Evolutionary conservation across 352 stramenopile genomes (phyloP), one percentile per base, ranked within the genome.

Genomic region (Globisporangium heterothallicum): DNA sequence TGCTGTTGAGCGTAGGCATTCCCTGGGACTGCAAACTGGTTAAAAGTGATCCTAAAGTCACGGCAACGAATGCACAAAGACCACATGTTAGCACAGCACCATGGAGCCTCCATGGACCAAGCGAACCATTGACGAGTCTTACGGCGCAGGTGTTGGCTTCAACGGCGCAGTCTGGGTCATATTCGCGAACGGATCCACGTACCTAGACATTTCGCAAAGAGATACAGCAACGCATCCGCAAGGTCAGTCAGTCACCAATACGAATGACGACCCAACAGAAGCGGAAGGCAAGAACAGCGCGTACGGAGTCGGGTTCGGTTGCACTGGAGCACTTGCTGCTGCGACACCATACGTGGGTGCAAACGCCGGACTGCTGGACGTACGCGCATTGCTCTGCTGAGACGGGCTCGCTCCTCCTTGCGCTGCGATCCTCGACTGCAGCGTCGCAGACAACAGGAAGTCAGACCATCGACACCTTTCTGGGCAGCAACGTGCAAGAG

Each of bases 111-210:
- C 43, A 14, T 38, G 12, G 12, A 18, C 29, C 26, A 34, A 6
- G 7, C 1, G 8, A 27, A 8, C 12, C 19, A 3, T 19, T 25
- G 8, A 43, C 21, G 22, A 3, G n/a, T 57, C 59, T 48, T 45
- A 79, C 66, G 61, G 44, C 13, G 53, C 57, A 19, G 59, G 47
- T 8, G 46, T 42, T 19, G 76, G 72, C 48, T 84, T 84, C 18
- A 76, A 35, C 21, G 72, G 61, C n/a, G 60, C 52, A 6, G 74
- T 59, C 25, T 79, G 65, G 22, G 63, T 38, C 32, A 78, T 68
- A 22, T 54, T 62, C 36, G 74, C 79, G 32, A 90, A 88, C 16
- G 79, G 74, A 55, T 90, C 74, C 12, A 85, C 70, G 42, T 81
- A 86, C 24, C 63, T 70, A 13, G 10, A n/a, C 1, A 26, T 18